Base-by-base conservation (phyloP, 805 yeast species). In the Sporopachydermia quercuum region DNA sequence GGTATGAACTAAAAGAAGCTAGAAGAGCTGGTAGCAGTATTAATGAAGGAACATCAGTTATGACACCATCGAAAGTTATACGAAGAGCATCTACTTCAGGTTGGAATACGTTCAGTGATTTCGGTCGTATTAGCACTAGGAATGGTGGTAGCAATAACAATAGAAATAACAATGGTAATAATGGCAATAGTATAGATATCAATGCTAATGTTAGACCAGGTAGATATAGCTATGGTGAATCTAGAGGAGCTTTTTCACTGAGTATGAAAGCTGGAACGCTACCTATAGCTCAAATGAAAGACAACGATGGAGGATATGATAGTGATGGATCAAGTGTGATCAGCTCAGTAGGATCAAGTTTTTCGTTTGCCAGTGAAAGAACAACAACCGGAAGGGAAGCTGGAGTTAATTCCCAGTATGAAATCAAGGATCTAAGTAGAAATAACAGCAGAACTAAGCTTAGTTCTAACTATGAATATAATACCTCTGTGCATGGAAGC, bases 171-270 rank as follows among this genome's bases (percentile, higher is more conserved):
- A n/a, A n/a, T n/a, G n/a, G n/a, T n/a, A n/a, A n/a, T n/a, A n/a
- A n/a, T n/a, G n/a, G n/a, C n/a, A n/a, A 43, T 47, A 18, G 18
- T 45, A n/a, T 36, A 39, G 15, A 43, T 39, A 15, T 8, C 41
- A 6, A 51, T 49, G 15, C 43, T 52, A 18, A 53, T n/a, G n/a
- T n/a, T n/a, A n/a, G n/a, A n/a, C n/a, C n/a, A n/a, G n/a, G n/a
- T n/a, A n/a, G n/a, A n/a, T n/a, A n/a, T n/a, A n/a, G n/a, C n/a
- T 23, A 23, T 23, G 30, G 30, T 8, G n/a, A 23, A 8, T 23
- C 30, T n/a, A 8, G 30, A 47, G 96, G 96, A 0, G n/a, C n/a
- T n/a, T 71, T 86, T 3, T 76, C 91, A 1, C 69, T 83, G 43
- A 76, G 78, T 39, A 81, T 87, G 78, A 77, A 77, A 42, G 72